Percentiles rank a stretch among this genome's conserved stretches.
phyloP scores from a whole-genome alignment of 2,329 filamentous ascomycete species.

The Neopestalotiopsis sp. region DNA sequence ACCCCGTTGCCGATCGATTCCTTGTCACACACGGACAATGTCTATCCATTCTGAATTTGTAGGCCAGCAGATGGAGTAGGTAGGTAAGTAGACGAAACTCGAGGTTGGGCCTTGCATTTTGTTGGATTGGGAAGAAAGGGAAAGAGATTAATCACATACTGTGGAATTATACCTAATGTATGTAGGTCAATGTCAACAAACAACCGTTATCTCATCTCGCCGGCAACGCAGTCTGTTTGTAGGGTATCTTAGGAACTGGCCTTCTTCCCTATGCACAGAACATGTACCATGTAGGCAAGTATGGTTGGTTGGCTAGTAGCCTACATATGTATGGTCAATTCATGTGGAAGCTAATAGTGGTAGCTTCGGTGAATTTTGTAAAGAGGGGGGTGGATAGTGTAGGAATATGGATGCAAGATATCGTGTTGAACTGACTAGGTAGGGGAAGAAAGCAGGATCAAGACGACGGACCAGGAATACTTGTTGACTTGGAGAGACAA shows the following conservation, averaged over 20 bases:
- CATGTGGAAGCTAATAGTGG: background rate
- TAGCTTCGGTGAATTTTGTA: background rate
- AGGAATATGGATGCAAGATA: background rate
- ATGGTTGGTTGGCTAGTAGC: background rate
- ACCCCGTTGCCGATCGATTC: conserved; percentile 6
- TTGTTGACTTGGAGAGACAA: background rate
- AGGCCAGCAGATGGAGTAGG: background rate
- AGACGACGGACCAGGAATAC: background rate
- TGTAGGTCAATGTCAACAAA: background rate
- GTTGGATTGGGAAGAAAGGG: background rate
- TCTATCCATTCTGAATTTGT: conserved; percentile 13
- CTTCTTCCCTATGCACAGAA: background rate
- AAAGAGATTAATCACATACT: background rate
- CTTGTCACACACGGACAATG: conserved; percentile 5
- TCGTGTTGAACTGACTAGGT: background rate
- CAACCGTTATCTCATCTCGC: background rate
- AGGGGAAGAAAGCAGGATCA: background rate
- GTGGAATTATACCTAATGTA: background rate
- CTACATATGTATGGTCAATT: background rate
- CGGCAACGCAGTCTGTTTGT: too few species aligned
- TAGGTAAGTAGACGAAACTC: background rate
- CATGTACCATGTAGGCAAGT: background rate
- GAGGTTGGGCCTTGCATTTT: background rate
- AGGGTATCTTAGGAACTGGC: background rate
- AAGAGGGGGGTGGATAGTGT: background rate